Evolutionary conservation across 768 basidiomycete species (phyloP).

Genomic region (Serendipita indica): DNA sequence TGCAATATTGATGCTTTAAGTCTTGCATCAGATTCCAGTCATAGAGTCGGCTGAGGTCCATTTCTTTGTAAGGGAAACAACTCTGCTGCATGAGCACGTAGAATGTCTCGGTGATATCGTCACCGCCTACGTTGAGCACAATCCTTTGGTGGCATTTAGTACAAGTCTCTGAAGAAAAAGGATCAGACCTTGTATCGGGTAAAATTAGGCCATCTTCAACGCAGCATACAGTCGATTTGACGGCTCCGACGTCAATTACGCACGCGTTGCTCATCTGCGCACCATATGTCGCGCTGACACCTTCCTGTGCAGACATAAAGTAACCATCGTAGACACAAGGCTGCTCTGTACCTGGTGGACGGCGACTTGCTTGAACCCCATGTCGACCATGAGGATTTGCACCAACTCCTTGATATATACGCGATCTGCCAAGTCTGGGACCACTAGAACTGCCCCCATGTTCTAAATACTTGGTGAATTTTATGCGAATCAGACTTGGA

Average conservation of each 20-base stretch:
- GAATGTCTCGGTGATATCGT: conserved; percentile 87
- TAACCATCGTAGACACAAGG: background rate
- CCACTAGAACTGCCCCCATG: conserved; percentile 42
- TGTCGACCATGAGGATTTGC: conserved; percentile 51
- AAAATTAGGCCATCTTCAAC: conserved; percentile 88
- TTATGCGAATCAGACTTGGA: background rate
- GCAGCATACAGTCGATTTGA: conserved; percentile 71
- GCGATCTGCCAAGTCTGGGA: conserved; percentile 85
- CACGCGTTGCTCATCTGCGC: conserved; percentile 92
- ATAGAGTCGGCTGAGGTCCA: conserved; percentile 59
- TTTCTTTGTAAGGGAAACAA: conserved; percentile 74
- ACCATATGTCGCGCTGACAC: conserved; percentile 84
- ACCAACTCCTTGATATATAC: conserved; percentile 66
- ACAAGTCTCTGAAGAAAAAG: background rate
- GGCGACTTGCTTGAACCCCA: conserved; percentile 90
- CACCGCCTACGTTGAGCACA: conserved; percentile 75
- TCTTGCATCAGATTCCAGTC: conserved; percentile 91
- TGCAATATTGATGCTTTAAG: conserved; percentile 70
- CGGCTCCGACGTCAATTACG: conserved; percentile 88
- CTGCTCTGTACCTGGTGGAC: conserved; percentile 58
- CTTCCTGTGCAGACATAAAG: conserved; percentile 41
- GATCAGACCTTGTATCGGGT: conserved; percentile 61
- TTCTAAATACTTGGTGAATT: background rate
- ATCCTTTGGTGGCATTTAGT: conserved; percentile 35
- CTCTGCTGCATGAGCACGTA: conserved; percentile 65